Conservation (phyloP, 805 yeast species). For the Debaryomyces maramus region DNA sequence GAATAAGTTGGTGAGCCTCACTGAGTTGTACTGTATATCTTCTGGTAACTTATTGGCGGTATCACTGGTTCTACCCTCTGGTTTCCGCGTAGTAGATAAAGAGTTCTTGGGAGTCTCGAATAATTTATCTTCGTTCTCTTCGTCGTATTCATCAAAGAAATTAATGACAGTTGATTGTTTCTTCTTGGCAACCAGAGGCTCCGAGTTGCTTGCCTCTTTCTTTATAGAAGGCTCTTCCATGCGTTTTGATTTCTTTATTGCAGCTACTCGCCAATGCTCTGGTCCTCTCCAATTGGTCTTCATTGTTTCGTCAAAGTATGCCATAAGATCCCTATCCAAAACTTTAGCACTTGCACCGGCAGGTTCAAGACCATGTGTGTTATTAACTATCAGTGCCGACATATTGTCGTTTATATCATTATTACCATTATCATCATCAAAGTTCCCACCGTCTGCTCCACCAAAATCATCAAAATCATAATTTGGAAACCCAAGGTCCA, state of each 20-base stretch:
- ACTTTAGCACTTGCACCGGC: conserved; percentile 3
- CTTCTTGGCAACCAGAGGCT: conserved; percentile 8
- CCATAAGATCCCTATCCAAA: conserved; percentile 62
- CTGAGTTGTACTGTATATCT: conserved; percentile 71
- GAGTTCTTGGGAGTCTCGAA: conserved; percentile 33
- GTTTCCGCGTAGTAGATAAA: conserved; percentile 10
- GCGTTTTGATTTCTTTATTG: conserved; percentile 47
- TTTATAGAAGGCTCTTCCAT: conserved; percentile 1
- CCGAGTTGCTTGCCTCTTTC: background rate
- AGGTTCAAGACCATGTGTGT: background rate
- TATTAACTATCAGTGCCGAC: conserved; percentile 5
- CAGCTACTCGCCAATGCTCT: conserved; percentile 84
- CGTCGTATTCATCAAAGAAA: conserved; percentile 33
- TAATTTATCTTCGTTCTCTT: conserved; percentile 29
- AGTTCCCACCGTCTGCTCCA: conserved; percentile 15
- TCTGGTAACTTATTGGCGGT: conserved; percentile 57
- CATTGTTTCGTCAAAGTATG: conserved; percentile 76
- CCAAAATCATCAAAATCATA: conserved; percentile 24
- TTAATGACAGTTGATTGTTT: conserved; percentile 25
- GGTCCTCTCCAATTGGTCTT: conserved; percentile 82
- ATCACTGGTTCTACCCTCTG: conserved; percentile 7
- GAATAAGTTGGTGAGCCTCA: conserved; percentile 63
- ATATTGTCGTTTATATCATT: conserved; percentile 8
- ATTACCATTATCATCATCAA: conserved; percentile 24
- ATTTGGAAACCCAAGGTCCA: conserved; percentile 8